phyloP scores from a whole-genome alignment of 164 flowering plant species.

The Magnolia sinica region DNA sequence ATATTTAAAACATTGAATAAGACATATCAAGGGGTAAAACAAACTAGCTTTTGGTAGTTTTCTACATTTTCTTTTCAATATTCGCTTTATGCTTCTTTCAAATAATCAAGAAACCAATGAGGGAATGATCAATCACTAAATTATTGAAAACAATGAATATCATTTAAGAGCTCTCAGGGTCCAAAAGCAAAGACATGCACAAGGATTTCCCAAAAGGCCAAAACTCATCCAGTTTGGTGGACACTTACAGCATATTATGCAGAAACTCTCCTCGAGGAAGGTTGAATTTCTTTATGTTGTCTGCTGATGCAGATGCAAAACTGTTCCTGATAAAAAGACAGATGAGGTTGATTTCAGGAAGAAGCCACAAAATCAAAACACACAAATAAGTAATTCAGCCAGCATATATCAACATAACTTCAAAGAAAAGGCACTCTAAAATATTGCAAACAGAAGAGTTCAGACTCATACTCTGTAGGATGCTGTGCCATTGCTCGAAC shows the following conservation, averaged over 20 bases:
- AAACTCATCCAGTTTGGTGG: neutral
- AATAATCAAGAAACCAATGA: neutral
- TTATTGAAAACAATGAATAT: neutral
- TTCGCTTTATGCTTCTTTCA: neutral
- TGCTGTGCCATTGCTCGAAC: slow-evolving; percentile 96
- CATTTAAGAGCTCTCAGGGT: neutral
- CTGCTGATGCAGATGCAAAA: slow-evolving; percentile 99
- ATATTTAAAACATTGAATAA: no score
- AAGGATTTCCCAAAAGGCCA: neutral
- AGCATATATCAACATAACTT: neutral
- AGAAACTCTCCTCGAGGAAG: slow-evolving; percentile 93
- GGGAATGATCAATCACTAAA: neutral
- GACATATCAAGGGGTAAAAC: no score
- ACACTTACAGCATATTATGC: slow-evolving; percentile 99
- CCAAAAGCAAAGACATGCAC: neutral
- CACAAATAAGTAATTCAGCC: no score
- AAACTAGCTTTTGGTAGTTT: no score
- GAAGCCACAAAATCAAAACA: neutral
- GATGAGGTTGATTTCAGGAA: neutral
- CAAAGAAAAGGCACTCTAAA: neutral
- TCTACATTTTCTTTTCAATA: neutral
- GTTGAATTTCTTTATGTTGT: slow-evolving; percentile 91
- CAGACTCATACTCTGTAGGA: slow-evolving; percentile 78
- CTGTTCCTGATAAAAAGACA: slow-evolving; percentile 42
- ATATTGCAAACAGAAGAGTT: neutral